Evolutionary conservation across 140 eudicot species (phyloP).

Genomic region (Stevia rebaudiana): DNA sequence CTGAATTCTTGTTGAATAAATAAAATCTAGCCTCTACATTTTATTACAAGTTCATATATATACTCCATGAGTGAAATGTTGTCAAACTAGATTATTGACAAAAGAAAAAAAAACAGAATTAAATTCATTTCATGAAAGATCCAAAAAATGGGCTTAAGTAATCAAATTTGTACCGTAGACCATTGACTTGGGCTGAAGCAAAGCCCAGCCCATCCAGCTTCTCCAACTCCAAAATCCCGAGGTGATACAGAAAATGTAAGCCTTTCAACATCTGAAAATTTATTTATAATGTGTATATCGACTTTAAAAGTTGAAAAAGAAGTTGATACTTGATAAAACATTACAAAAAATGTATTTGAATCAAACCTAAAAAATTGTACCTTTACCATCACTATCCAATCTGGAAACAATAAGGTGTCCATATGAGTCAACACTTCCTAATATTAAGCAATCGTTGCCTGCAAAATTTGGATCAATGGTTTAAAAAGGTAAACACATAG

Average conservation of each 20-base stretch:
- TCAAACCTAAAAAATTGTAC: conserved; percentile 22
- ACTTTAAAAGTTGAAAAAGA: conserved; percentile 2
- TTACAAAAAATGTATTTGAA: neutral
- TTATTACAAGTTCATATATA: neutral
- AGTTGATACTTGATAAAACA: neutral
- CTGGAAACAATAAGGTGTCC: conserved; percentile 85
- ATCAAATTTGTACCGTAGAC: conserved; percentile 54
- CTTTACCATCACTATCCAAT: conserved; percentile 43
- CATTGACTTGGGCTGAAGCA: conserved; percentile 76
- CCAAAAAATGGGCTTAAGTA: conserved; percentile 4
- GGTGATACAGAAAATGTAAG: conserved; percentile 66
- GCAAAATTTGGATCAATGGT: conserved; percentile 22
- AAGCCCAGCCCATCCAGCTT: conserved; percentile 91
- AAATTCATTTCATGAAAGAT: neutral
- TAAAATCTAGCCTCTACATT: conserved; percentile 6
- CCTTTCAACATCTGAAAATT: conserved; percentile 56
- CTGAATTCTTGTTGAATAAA: neutral
- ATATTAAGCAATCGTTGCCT: conserved; percentile 46
- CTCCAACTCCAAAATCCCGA: conserved; percentile 79
- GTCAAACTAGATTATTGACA: neutral
- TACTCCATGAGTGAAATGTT: neutral
- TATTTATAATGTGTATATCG: conserved; percentile 1
- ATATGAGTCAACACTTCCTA: conserved; percentile 83
- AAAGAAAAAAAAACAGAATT: neutral
- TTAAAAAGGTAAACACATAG: neutral